A percentile compares a stretch with the other conserved stretches of the same genome.
Evolutionary conservation across 805 yeast species (phyloP).

Genomic region (Wickerhamiella qilinensis): DNA sequence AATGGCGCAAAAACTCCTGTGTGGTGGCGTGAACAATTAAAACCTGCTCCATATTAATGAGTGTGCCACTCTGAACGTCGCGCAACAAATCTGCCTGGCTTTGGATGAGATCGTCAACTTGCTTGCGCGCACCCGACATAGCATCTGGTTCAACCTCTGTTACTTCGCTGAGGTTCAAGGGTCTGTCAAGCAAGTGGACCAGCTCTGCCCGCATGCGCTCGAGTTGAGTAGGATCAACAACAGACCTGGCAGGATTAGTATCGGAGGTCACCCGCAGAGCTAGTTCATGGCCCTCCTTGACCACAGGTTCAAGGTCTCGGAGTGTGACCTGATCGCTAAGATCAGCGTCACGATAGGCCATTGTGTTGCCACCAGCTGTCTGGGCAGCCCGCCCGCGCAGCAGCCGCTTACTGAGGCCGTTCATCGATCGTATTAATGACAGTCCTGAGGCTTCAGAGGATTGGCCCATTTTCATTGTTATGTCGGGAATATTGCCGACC

Average conservation of each 20-base stretch:
- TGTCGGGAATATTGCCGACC: constrained; percentile 69
- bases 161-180: not conserved
- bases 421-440: constrained; percentile 73
- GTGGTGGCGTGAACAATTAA: constrained; percentile 55
- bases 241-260: not conserved
- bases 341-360: constrained; percentile 8
- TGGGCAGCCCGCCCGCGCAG: constrained; percentile 28
- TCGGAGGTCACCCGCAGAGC: constrained; percentile 6
- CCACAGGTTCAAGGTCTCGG: constrained; percentile 14
- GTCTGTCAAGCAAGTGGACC: not conserved
- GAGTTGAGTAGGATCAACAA: not conserved
- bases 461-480: constrained; percentile 59
- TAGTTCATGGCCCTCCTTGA: constrained; percentile 3
- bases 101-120: not conserved
- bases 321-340: constrained; percentile 16
- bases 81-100: not conserved
- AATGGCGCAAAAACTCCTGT: constrained; percentile 58
- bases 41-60: constrained; percentile 27
- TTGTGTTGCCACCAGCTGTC: not conserved
- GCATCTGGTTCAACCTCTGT: not conserved
- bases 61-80: not conserved
- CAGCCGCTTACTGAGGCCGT: constrained; percentile 70
- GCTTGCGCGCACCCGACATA: not conserved
- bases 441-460: constrained; percentile 47
- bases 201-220: not conserved